Conservation (phyloP, 2,329 filamentous ascomycete species). For the Botrytis tulipae region DNA sequence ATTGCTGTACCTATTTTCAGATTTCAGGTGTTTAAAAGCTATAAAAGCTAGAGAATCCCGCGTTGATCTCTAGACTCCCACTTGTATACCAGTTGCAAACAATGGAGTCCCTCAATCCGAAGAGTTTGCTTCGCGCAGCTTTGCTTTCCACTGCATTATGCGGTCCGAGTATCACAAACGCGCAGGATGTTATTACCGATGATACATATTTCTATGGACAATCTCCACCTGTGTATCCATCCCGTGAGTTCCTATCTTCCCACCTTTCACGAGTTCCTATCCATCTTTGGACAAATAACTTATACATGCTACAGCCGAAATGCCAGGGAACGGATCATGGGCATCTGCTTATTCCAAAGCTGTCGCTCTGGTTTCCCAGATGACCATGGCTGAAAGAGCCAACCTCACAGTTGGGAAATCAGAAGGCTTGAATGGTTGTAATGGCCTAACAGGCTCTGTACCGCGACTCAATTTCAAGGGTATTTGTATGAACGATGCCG, state of each 20-base stretch:
- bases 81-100: not conserved
- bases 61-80: not conserved
- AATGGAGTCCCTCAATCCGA: not conserved
- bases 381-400: not conserved
- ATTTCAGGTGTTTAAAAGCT: not conserved
- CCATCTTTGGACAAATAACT: not conserved
- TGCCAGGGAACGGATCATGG: not conserved
- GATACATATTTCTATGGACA: conserved; percentile 28
- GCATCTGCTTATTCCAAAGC: not conserved
- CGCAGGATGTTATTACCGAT: conserved; percentile 32
- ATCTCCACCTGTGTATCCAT: not conserved
- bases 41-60: not conserved
- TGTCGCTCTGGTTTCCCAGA: not conserved
- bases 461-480: not conserved
- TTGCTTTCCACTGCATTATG: not conserved
- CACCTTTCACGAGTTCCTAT: not conserved
- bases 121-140: not conserved
- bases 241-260: not conserved
- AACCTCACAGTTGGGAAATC: not conserved
- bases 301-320: not conserved
- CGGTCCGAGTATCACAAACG: not conserved
- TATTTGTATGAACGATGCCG: not conserved
- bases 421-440: not conserved
- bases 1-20: too few species aligned
- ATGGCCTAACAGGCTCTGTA: not conserved